Base-by-base conservation (phyloP, 768 basidiomycete species). In the Leccinellum albellum region DNA sequence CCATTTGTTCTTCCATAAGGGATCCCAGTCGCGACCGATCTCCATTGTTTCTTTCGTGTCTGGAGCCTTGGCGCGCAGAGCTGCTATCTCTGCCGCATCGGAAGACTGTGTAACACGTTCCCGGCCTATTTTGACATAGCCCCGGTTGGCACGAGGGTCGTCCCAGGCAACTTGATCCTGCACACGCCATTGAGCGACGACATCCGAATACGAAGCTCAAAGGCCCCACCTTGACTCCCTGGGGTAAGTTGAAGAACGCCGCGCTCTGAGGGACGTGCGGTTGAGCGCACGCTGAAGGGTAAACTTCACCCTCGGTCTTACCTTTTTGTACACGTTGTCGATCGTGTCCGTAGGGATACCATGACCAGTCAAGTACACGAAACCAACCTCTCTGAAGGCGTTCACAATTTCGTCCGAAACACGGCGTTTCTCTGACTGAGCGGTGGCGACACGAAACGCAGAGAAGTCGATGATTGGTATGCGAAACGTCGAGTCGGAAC, bases 21-120 rank as follows among this genome's bases (percentile, higher is more conserved):
- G 75, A 61, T 89, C 90, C 84, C 87, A 88, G 56, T 95, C 91
- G 24, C 88, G 80, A 29, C 93, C 91, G 46, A 95, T 93, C 70
- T 95, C 92, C 85, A 94, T 91, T 8, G 84, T 78, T 70, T 94
- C 91, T 71, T 92, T 91, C 73, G 74, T 84, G 67, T 92, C 91
- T 0, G 92, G 91, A 0, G 91, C 84, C 57, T 83, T 84, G 56
- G 74, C 76, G n/a, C 92, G 84, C 21, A 94, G 74, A 45, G 78
- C 70, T 46, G 85, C 86, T 62, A 94, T 93, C 73, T 91, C 90
- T 17, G 77, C 71, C 10, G 83, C 78, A 70, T 91, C 83, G 31
- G 79, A 75, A 24, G 86, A 85, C 59, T 88, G 87, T 0, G 89
- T 89, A 28, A 91, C 87, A 32, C 88, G 86, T 70, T 95, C 93